Evolutionary conservation across 805 yeast genomes (phyloP).

Genomic region (Kodamaea restingae): DNA sequence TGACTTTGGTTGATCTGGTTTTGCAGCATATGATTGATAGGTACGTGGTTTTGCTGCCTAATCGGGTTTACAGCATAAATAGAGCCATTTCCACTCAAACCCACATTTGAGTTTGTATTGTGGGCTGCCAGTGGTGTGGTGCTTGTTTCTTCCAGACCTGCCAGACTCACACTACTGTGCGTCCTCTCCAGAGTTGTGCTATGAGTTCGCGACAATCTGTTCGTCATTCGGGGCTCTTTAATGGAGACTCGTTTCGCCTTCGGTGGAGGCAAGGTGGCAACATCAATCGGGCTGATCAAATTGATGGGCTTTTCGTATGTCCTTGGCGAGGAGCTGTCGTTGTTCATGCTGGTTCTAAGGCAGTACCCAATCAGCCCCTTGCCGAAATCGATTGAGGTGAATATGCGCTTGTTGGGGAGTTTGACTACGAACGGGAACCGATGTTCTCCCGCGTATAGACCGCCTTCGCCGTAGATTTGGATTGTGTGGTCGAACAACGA

Average conservation of each 20-base stretch:
- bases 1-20: no score
- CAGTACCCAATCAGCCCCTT: conserved; percentile 75
- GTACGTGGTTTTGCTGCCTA: no score
- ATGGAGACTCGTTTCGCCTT: conserved; percentile 63
- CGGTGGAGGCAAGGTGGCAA: conserved; percentile 59
- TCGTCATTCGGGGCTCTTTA: conserved; percentile 41
- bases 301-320: conserved; percentile 48
- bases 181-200: conserved; percentile 15
- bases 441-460: conserved; percentile 79
- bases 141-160: neutral
- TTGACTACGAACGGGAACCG: conserved; percentile 80
- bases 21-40: no score
- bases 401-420: conserved; percentile 69
- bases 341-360: conserved; percentile 47
- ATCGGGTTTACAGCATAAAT: no score
- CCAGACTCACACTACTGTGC: conserved; percentile 1
- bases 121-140: no score
- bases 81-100: no score
- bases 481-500: conserved; percentile 57
- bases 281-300: conserved; percentile 71
- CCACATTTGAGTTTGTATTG: no score
- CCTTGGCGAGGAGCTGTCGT: conserved; percentile 26
- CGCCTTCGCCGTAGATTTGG: conserved; percentile 51
- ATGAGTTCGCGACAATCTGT: conserved; percentile 30
- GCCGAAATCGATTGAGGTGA: conserved; percentile 76